These are phyloP conservation scores for Nyctanthes arbortristis DNA, from an alignment of 257 asterid species.

Conservation along the genomic window DNA sequence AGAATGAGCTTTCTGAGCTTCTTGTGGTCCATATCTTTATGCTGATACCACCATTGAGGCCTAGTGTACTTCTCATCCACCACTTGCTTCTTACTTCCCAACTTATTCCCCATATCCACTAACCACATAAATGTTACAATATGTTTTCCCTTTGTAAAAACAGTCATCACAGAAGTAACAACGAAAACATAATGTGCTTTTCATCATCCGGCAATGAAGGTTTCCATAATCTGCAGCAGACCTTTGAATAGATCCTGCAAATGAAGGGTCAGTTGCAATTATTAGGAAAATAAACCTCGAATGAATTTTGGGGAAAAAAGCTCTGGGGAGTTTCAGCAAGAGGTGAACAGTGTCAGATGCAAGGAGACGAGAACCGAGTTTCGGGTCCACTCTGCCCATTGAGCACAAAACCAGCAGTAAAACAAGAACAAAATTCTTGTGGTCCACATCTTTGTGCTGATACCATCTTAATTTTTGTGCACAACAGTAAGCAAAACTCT, in stretches of 20 bases:
- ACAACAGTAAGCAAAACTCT: too few relatives aligned
- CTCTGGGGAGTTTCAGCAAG: too few relatives aligned
- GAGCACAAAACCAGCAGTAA: too few relatives aligned
- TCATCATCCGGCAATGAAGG: constrained; percentile 18
- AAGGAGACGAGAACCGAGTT: constrained; percentile 32
- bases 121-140: constrained; percentile 24
- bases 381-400: too few relatives aligned
- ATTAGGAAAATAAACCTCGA: constrained; percentile 26
- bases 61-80: constrained; percentile 98
- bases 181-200: constrained; percentile 13
- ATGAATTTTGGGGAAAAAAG: constrained; percentile 23
- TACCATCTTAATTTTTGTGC: too few relatives aligned
- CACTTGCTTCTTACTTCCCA: constrained; percentile 91
- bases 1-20: constrained; percentile 92
- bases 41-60: constrained; percentile 99
- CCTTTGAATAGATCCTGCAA: too few relatives aligned
- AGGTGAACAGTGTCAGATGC: constrained; percentile 22
- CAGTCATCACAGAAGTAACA: constrained; percentile 24
- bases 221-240: constrained; percentile 21
- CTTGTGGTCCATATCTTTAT: constrained; percentile 94
- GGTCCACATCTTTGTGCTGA: too few relatives aligned
- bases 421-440: too few relatives aligned
- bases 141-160: not conserved
- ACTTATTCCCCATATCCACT: constrained; percentile 79
- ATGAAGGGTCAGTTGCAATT: too few relatives aligned